phyloP scores from a whole-genome alignment of 1,284 basidiomycete species.

The Porodaedalea pini region DNA sequence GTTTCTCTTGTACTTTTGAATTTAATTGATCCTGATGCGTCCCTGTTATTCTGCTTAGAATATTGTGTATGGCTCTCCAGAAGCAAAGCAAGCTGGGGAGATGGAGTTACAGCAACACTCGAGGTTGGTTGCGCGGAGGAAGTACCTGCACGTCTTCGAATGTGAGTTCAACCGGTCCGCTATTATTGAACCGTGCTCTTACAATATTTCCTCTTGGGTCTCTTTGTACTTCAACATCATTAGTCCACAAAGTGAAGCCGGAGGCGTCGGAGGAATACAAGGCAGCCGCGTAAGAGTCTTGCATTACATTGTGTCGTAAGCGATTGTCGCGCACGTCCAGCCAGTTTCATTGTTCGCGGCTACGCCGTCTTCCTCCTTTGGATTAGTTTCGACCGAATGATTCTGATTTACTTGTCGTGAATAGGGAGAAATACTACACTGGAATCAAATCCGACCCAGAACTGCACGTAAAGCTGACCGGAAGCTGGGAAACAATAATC shows the following conservation, averaged over 20 bases:
- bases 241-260: constrained; percentile 83
- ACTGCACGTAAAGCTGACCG: constrained; percentile 81
- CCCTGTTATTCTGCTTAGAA: constrained; percentile 34
- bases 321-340: background rate
- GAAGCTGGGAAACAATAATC: constrained; percentile 86
- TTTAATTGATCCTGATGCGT: background rate
- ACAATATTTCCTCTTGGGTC: constrained; percentile 7
- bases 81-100: constrained; percentile 81
- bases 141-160: constrained; percentile 87
- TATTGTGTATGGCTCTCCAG: constrained; percentile 73
- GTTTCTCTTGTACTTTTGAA: background rate
- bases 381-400: background rate
- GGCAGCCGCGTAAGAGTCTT: constrained; percentile 72
- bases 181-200: background rate
- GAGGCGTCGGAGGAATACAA: constrained; percentile 79
- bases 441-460: constrained; percentile 70
- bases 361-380: background rate
- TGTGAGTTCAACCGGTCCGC: constrained; percentile 45
- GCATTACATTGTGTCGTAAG: background rate
- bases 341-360: background rate
- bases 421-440: constrained; percentile 76
- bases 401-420: background rate
- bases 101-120: constrained; percentile 77
- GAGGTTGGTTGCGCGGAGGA: constrained; percentile 78
- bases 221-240: background rate